Evolutionary conservation across 345 rosid genomes (phyloP), one percentile per base, ranked within the genome.

Genomic region (Rhizophora mangle): DNA sequence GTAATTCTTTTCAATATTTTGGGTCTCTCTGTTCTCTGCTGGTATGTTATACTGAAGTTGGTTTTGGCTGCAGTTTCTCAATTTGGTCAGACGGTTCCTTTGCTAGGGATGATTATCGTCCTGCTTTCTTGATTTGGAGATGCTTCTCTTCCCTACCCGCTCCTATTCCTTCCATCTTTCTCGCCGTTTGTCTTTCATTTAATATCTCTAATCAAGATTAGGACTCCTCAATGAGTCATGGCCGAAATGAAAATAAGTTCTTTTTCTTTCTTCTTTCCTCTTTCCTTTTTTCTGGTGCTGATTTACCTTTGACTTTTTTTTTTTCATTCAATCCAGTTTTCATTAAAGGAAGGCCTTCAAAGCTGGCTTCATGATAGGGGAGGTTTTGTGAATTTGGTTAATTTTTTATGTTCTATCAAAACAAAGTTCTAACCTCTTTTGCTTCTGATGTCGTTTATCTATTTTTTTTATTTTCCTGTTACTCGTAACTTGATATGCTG

Each of bases 81-180:
- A 74, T 68, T 65, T 75, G 70, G 82, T 52, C 55, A 26, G 65
- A 53, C 78, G 74, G 18, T 10, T 56, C 60, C 1, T 60, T 61
- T 39, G 69, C 43, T 56, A 27, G 56, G 39, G 72, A n/a, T 36
- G 57, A 29, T 72, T 47, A 56, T 36, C 34, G 32, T 60, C 46
- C 55, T 66, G 32, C 76, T 81, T 79, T 77, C 81, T 72, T 24
- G 49, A 68, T 75, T 68, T 79, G 75, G 82, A 77, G 76, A 64
- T 61, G 24, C 68, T 60, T 65, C 16, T 43, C 18, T 11, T 43
- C 6, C 18, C 49, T 5, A 11, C 5, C 49, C 5, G 18, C 49
- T 13, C 19, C 49, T 3, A 3, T 43, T 43, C 49, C 18, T 43
- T 43, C 49, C 49, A 13, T 43, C 49, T 43, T 11, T 43, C 60